A percentile compares a stretch with the other conserved stretches of the same genome.
These are phyloP conservation scores for Eucalyptus camaldulensis DNA, from an alignment of 345 rosid genomes.

Conservation along the genomic window DNA sequence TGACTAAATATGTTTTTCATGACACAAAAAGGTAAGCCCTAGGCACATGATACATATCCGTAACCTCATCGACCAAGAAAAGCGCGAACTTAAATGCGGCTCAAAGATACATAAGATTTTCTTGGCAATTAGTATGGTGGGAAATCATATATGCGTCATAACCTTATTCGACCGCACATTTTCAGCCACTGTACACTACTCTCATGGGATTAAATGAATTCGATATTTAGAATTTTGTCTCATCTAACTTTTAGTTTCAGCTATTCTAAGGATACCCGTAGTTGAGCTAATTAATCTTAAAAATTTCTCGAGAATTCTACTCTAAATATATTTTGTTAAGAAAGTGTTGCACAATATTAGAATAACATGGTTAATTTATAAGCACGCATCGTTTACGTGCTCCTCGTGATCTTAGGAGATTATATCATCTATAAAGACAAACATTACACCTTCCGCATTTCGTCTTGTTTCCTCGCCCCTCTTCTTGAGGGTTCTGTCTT, in stretches of 20 bases:
- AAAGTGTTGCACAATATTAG: not conserved
- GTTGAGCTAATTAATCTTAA: not conserved
- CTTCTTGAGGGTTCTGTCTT: not conserved
- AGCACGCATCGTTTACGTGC: not conserved
- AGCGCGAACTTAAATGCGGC: not conserved
- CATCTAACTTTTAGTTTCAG: not conserved
- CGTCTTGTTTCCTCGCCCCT: not conserved
- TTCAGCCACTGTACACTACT: not conserved
- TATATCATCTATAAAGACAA: not conserved
- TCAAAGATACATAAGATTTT: not conserved
- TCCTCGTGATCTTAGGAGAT: not conserved
- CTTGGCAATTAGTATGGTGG: not conserved
- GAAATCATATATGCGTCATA: not conserved
- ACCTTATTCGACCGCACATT: not conserved
- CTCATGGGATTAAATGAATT: not conserved
- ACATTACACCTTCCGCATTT: not conserved
- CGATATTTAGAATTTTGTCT: not conserved
- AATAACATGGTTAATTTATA: not conserved
- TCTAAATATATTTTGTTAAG: not conserved
- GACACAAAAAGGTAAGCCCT: not conserved
- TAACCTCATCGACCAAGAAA: not conserved
- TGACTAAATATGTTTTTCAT: not conserved
- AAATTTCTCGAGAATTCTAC: not conserved
- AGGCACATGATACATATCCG: not conserved
- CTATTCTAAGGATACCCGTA: not conserved